phyloP scores from a whole-genome alignment of 192 early-diverging fungal genomes.

The Backusella morwellensis region DNA sequence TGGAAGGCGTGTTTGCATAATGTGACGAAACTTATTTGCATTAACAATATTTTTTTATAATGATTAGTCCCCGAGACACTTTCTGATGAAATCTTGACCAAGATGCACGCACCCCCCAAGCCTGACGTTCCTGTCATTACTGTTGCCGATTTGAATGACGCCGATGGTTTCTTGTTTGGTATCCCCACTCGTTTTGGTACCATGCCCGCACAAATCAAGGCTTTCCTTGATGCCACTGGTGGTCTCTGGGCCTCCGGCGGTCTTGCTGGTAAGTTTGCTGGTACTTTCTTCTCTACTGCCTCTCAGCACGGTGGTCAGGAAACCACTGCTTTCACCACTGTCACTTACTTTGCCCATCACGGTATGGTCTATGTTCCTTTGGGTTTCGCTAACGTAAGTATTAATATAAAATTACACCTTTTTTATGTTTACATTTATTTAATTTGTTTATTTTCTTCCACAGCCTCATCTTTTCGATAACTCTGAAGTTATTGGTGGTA shows the following conservation, averaged over 20 bases:
- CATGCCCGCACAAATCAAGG: slow-evolving; percentile 73
- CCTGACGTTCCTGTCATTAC: slow-evolving; percentile 46
- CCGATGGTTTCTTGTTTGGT: slow-evolving; percentile 61
- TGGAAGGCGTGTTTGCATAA: background rate
- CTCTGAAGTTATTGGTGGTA: slow-evolving; percentile 20
- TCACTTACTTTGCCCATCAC: slow-evolving; percentile 70
- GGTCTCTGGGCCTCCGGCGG: slow-evolving; percentile 46
- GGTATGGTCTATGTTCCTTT: slow-evolving; percentile 78
- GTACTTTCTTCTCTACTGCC: slow-evolving; percentile 72
- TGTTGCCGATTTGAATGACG: slow-evolving; percentile 39
- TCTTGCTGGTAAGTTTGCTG: slow-evolving; percentile 68
- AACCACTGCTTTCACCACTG: slow-evolving; percentile 60
- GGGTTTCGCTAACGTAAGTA: slow-evolving; percentile 44
- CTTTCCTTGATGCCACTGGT: slow-evolving; percentile 36
- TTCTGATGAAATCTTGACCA: slow-evolving; percentile 45
- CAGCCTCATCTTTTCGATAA: slow-evolving; percentile 49
- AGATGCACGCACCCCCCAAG: slow-evolving; percentile 53
- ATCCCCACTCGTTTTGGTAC: slow-evolving; percentile 68
- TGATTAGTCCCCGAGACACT: slow-evolving; percentile 52
- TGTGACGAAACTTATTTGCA: background rate
- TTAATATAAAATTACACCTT: background rate
- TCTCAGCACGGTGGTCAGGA: slow-evolving; percentile 82
- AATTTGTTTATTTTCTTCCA: background rate
- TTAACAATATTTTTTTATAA: background rate
- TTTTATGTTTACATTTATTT: background rate